A percentile compares a stretch with the other conserved stretches of the same genome.
phyloP scores from a whole-genome alignment of 768 basidiomycete species.

The Infundibulicybe gibba region DNA sequence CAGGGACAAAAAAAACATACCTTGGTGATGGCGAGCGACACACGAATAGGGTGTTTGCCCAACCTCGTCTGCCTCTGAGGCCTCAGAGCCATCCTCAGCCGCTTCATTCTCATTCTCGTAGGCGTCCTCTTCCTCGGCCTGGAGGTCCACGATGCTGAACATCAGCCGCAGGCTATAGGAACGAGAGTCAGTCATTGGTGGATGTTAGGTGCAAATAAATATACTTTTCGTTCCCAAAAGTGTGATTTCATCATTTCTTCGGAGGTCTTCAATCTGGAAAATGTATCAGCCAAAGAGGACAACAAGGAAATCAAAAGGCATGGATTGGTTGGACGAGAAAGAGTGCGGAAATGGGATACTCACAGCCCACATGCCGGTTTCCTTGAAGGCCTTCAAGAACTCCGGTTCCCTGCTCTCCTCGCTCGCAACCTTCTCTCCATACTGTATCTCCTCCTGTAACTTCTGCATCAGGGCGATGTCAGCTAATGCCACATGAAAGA shows the following conservation, averaged over 20 bases:
- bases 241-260: constrained; percentile 78
- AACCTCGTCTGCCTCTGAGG: constrained; percentile 18
- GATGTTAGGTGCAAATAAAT: constrained; percentile 19
- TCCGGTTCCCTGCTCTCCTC: constrained; percentile 47
- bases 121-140: constrained; percentile 36
- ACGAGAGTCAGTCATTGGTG: too few species aligned
- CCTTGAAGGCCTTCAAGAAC: constrained; percentile 74
- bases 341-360: constrained; percentile 15
- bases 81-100: constrained; percentile 21
- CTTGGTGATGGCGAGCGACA: constrained; percentile 84
- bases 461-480: constrained; percentile 75
- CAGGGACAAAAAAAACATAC: constrained; percentile 24
- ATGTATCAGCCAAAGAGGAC: neutral
- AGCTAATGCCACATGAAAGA: constrained; percentile 34
- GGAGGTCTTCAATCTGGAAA: constrained; percentile 60
- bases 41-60: constrained; percentile 65
- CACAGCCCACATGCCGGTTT: constrained; percentile 77
- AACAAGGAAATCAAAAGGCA: too few species aligned
- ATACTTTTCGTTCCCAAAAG: constrained; percentile 87
- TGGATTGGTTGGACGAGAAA: too few species aligned
- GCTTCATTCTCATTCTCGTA: constrained; percentile 21
- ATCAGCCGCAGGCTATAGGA: constrained; percentile 25
- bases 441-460: constrained; percentile 78
- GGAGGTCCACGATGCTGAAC: constrained; percentile 91
- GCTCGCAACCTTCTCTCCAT: constrained; percentile 64